A percentile compares a stretch with the other conserved stretches of the same genome.
Conservation (phyloP, 2,329 filamentous ascomycete genomes). For the Colletotrichum gigasporum region DNA sequence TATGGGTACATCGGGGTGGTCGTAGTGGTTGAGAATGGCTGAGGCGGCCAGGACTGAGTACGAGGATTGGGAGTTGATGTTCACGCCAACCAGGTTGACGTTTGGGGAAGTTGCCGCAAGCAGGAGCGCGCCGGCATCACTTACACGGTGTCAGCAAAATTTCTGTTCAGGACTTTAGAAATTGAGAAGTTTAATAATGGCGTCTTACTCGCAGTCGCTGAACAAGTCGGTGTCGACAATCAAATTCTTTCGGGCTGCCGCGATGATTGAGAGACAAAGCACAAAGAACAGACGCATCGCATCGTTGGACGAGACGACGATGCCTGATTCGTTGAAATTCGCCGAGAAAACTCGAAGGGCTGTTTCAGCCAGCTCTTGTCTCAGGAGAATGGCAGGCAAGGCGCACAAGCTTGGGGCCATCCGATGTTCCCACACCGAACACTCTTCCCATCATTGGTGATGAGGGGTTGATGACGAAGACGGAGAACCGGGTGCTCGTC, state of each 20-base stretch:
- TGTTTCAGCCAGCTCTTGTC: too few relatives aligned
- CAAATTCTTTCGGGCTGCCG: slow-evolving; percentile 42
- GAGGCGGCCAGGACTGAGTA: slow-evolving; percentile 52
- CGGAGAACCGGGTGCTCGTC: too few relatives aligned
- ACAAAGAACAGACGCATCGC: background rate
- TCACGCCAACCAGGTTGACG: slow-evolving; percentile 50
- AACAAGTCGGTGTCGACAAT: slow-evolving; percentile 59
- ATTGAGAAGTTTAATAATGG: background rate
- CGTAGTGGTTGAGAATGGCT: slow-evolving; percentile 52
- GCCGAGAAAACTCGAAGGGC: too few relatives aligned
- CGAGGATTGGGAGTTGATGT: slow-evolving; percentile 50
- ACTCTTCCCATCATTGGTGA: too few relatives aligned
- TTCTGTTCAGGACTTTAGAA: background rate
- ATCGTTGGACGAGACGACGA: background rate
- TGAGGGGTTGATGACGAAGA: too few relatives aligned
- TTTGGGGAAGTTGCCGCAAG: slow-evolving; percentile 48
- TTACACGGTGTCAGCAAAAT: slow-evolving; percentile 31
- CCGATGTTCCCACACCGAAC: too few relatives aligned
- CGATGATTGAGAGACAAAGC: background rate
- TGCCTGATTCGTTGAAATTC: background rate
- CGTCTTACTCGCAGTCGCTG: slow-evolving; percentile 54
- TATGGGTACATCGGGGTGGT: slow-evolving; percentile 45
- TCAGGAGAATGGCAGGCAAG: too few relatives aligned
- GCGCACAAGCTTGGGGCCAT: too few relatives aligned
- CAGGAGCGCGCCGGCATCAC: slow-evolving; percentile 52